Conservation (phyloP, 2,329 filamentous ascomycete species). For the Erysiphe pulchra region DNA sequence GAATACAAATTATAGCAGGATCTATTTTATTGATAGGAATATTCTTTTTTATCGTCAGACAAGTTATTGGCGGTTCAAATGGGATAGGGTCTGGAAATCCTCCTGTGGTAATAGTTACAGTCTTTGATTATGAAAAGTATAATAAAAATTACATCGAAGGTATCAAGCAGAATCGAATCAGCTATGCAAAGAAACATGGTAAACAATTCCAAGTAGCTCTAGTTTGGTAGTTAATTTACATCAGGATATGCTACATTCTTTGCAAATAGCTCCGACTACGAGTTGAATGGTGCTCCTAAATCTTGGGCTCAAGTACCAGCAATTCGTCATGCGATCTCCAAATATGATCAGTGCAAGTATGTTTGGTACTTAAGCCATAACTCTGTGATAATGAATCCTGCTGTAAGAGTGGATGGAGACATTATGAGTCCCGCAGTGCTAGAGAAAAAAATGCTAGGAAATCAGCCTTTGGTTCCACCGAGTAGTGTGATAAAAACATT, state of each 20-base stretch:
- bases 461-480: constrained; percentile 70
- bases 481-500: constrained; percentile 96
- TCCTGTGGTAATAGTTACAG: constrained; percentile 57
- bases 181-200: constrained; percentile 77
- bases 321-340: constrained; percentile 65
- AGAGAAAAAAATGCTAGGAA: constrained; percentile 58
- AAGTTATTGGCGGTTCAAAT: constrained; percentile 9
- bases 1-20: constrained; percentile 32
- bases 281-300: constrained; percentile 29
- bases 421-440: constrained; percentile 42
- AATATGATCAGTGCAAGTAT: constrained; percentile 50
- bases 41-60: constrained; percentile 34
- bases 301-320: constrained; percentile 65
- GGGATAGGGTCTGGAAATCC: constrained; percentile 26
- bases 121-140: constrained; percentile 41
- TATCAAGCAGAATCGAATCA: constrained; percentile 57
- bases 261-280: constrained; percentile 50
- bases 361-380: constrained; percentile 76
- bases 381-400: constrained; percentile 69
- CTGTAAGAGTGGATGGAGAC: constrained; percentile 39
- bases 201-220: constrained; percentile 12
- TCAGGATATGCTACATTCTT: constrained; percentile 73
- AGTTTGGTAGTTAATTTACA: constrained; percentile 4
- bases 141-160: constrained; percentile 42
- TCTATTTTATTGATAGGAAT: constrained; percentile 11